Conservation (phyloP, 2,329 filamentous ascomycete genomes). For the Aspergillus sp. region DNA sequence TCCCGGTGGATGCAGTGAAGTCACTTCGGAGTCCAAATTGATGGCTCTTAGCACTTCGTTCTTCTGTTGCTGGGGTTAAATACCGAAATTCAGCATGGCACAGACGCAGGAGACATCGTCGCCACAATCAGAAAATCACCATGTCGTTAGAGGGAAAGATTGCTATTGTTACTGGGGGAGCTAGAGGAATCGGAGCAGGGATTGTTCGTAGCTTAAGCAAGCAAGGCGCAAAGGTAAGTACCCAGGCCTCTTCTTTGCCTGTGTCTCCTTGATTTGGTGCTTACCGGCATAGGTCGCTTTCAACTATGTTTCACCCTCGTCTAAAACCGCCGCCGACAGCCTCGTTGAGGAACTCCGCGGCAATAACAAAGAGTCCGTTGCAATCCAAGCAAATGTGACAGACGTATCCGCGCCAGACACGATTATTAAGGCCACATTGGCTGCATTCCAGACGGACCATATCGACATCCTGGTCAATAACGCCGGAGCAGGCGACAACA, state of each 20-base stretch:
- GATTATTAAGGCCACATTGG: constrained; percentile 11
- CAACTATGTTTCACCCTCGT: constrained; percentile 18
- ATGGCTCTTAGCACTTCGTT: background rate
- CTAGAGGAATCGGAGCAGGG: constrained; percentile 18
- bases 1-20: background rate
- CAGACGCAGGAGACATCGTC: background rate
- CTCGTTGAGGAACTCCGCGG: constrained; percentile 8
- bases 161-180: constrained; percentile 21
- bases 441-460: constrained; percentile 9
- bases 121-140: background rate
- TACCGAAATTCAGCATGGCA: background rate
- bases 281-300: constrained; percentile 13
- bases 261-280: background rate
- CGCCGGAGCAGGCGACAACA: constrained; percentile 23
- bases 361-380: constrained; percentile 5
- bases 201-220: constrained; percentile 15
- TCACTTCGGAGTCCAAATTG: background rate
- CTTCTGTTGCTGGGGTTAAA: background rate
- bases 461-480: constrained; percentile 27
- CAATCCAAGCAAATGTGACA: constrained; percentile 18
- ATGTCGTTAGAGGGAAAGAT: constrained; percentile 21
- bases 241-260: background rate
- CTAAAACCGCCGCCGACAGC: constrained; percentile 9
- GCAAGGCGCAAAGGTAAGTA: constrained; percentile 15
- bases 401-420: constrained; percentile 6